Evolutionary conservation across 495 filamentous ascomycete species (phyloP), one percentile per base, ranked within the genome.

Genomic region (Aspergillus homomorphus): DNA sequence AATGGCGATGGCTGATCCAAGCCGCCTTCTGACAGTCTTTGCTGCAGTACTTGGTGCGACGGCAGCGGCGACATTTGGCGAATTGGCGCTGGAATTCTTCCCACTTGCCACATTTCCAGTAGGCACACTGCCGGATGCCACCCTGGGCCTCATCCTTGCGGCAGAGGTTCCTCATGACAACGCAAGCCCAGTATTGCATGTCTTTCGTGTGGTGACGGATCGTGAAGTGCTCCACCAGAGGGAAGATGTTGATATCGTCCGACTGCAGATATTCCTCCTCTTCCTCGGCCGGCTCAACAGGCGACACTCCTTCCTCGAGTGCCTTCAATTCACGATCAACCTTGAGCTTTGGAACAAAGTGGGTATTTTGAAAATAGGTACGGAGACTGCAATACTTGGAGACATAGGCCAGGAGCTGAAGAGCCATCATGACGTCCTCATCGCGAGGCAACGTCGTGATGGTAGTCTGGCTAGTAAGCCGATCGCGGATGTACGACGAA

Each of bases 21-120:
- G 94, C 94, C 62, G 90, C 92, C 79, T 98, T 98, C 73, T 98
- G 94, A 76, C 94, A 98, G 67, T 97, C 94, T 75, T 98, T 98
- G 82, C 91, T 96, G 86, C 94, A 98, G 77, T 98, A 98, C 71
- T 98, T 98, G 61, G 94, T 98, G 60, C 94, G 87, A 61, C 94
- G 87, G 76, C 94, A 98, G 50, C 94, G 87, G 45, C 94, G 88
- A 75, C 94, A 98, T 72, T 98, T 98, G 63, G 94, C 94, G 72
- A 98, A 98, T 69, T 98, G 93, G 45, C 94, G 84, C 54, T 93
- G 91, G 72, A 81, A 96, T 73, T 96, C 87, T 67, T 98, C 94
- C 94, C 94, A 98, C 72, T 93, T 94, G 53, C 94, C 94, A 68
- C 94, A 98, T 73, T 96, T 86, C 76, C 93, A 98, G 73, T 96